Base-by-base conservation (phyloP, 1,284 basidiomycete genomes). In the Tremellales sp. region DNA sequence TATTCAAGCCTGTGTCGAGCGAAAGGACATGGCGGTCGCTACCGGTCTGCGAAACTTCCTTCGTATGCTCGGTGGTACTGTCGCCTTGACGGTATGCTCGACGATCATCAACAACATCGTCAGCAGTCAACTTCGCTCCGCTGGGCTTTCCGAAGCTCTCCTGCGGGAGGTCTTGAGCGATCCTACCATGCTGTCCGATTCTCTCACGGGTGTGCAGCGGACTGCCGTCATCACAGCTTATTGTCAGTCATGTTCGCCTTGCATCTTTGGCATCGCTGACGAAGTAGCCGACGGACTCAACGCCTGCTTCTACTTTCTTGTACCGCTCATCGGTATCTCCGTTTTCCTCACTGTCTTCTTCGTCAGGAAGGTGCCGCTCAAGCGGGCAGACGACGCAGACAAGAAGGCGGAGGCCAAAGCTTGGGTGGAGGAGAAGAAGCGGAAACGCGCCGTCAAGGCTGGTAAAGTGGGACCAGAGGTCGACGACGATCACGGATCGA, bases 1-100 rank as follows among this genome's bases (percentile, higher is more conserved):
- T 35, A 83, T 87, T 49, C 86, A 89, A 68, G 74, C 67, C 3
- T 49, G 61, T 6, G 67, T 69, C 2, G 48, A 52, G 11, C 47
- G 70, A 22, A 63, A 61, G 36, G 70, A 72, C 25, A 70, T 74
- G 70, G 72, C 70, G 3, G 64, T 65, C 8, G 70, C 67, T 4
- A 72, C 68, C 1, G 70, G 68, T 0, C 48, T 59, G 6, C 41
- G 64, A 43, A 73, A 70, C 42, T 72, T 70, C 42, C 46, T 68
- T n/a, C 54, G 72, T 29, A 64, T 68, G 60, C 47, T 74, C 11
- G 72, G 66, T 8, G 65, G 65, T 2, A 67, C 64, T 0, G 51
- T 67, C 27, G 57, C 57, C 2, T 51, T 67, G 40, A 59, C 65
- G 4, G 62, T 62, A 7, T 62, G 62, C 33, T 49, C 50, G 39